phyloP scores from a whole-genome alignment of 225 moss, liverwort and hornwort species.

The Marchantia polymorpha region DNA sequence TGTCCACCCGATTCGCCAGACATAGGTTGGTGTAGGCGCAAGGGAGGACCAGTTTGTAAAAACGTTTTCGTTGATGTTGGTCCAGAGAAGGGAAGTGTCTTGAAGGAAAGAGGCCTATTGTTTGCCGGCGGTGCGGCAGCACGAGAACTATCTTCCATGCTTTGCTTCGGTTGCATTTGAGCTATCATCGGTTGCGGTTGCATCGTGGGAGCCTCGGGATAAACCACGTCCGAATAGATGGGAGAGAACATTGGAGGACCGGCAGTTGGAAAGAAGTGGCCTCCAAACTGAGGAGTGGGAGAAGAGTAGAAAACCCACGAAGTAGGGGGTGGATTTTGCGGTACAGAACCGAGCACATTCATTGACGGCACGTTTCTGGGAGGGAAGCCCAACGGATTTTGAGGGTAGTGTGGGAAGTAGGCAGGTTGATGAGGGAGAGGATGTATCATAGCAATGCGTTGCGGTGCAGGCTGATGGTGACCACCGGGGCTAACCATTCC shows the following conservation, averaged over 20 bases:
- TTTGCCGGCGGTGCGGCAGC: neutral
- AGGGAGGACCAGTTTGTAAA: constrained; percentile 25
- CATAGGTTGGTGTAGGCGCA: constrained; percentile 10
- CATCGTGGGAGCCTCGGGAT: constrained; percentile 19
- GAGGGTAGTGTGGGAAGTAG: constrained; percentile 31
- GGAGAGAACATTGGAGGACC: constrained; percentile 33
- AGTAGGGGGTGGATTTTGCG: constrained; percentile 27
- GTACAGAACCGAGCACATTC: constrained; percentile 34
- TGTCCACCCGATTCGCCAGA: constrained; percentile 12
- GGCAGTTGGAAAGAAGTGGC: constrained; percentile 29
- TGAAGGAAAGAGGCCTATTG: constrained; percentile 20
- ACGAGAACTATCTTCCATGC: constrained; percentile 24
- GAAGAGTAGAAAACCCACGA: constrained; percentile 41
- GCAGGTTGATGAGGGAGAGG: constrained; percentile 40
- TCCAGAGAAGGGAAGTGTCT: neutral
- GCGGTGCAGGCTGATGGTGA: constrained; percentile 27
- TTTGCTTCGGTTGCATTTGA: constrained; percentile 22
- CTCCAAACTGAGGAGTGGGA: constrained; percentile 32
- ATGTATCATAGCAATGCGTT: constrained; percentile 45
- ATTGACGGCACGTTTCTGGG: constrained; percentile 30
- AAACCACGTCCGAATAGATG: constrained; percentile 39
- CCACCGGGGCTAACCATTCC: constrained; percentile 20
- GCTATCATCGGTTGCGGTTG: constrained; percentile 20
- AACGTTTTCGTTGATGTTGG: constrained; percentile 17
- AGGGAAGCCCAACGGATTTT: constrained; percentile 31